These are phyloP conservation scores for Trichocladium uniseriatum DNA, from an alignment of 495 filamentous ascomycete species.

Conservation along the genomic window DNA sequence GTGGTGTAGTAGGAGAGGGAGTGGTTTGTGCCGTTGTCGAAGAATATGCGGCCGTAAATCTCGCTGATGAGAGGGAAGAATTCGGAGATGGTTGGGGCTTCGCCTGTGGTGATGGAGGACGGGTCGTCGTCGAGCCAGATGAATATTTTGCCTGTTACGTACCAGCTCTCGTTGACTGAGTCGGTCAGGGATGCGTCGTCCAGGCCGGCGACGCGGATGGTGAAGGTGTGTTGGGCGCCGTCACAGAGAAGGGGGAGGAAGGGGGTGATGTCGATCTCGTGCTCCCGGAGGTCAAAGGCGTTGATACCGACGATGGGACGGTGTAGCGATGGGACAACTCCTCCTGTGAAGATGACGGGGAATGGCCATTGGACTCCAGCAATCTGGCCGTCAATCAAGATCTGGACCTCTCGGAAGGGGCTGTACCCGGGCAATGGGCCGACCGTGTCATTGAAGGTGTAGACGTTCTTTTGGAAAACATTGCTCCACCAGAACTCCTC, in stretches of 20 bases:
- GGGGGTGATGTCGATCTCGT: slow-evolving; percentile 79
- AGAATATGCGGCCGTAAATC: slow-evolving; percentile 33
- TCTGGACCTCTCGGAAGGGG: slow-evolving; percentile 75
- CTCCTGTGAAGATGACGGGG: slow-evolving; percentile 80
- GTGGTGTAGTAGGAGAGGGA: slow-evolving; percentile 51
- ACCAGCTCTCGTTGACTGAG: slow-evolving; percentile 60
- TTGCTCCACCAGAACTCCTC: slow-evolving; percentile 94
- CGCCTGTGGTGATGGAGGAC: slow-evolving; percentile 44
- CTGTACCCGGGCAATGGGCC: slow-evolving; percentile 59
- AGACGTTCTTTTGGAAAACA: slow-evolving; percentile 53
- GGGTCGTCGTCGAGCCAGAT: slow-evolving; percentile 50
- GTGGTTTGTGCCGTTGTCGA: slow-evolving; percentile 46
- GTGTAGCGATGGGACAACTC: slow-evolving; percentile 74
- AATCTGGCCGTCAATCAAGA: slow-evolving; percentile 65
- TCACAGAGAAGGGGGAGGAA: slow-evolving; percentile 63
- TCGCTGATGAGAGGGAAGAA: slow-evolving; percentile 22
- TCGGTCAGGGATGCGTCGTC: slow-evolving; percentile 48
- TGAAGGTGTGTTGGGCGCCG: slow-evolving; percentile 55
- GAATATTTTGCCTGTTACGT: slow-evolving; percentile 76
- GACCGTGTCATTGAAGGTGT: slow-evolving; percentile 49
- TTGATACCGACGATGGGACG: slow-evolving; percentile 78
- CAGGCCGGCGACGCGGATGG: slow-evolving; percentile 55
- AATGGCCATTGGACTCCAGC: slow-evolving; percentile 82
- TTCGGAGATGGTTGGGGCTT: slow-evolving; percentile 22
- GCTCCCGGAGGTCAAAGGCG: slow-evolving; percentile 70